Percentiles rank a stretch among this genome's conserved stretches.
These are phyloP conservation scores for Trifolium repens DNA, from an alignment of 306 rosid species.

Conservation along the genomic window DNA sequence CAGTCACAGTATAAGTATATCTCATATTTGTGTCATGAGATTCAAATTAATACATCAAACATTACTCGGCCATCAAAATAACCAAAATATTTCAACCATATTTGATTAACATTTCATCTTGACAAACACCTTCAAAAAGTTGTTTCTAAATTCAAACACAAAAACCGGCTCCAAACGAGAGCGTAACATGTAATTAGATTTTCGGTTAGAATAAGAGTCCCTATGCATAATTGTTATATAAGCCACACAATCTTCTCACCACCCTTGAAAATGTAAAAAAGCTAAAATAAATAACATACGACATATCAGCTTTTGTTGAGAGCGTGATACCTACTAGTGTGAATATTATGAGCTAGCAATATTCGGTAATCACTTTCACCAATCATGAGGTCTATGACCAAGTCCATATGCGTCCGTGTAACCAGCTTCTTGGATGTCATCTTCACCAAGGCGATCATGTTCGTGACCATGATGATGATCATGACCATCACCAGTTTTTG, in stretches of 20 bases:
- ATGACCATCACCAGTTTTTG: conserved; percentile 46
- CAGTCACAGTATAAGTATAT: not conserved
- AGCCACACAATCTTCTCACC: conserved; percentile 33
- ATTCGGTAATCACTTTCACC: conserved; percentile 43
- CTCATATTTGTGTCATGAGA: not conserved
- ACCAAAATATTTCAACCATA: conserved; percentile 8
- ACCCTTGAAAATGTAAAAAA: conserved; percentile 30
- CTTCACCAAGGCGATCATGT: conserved; percentile 41
- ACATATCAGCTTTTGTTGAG: conserved; percentile 32
- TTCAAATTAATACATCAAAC: not conserved
- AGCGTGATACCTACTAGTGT: conserved; percentile 2
- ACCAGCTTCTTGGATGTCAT: conserved; percentile 52
- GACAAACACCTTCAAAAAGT: conserved; percentile 6
- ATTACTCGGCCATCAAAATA: conserved; percentile 13
- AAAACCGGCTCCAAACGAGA: conserved; percentile 32
- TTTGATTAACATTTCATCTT: conserved; percentile 15
- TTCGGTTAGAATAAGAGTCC: conserved; percentile 6
- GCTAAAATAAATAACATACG: conserved; percentile 32
- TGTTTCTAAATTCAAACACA: conserved; percentile 22
- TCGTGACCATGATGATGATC: conserved; percentile 46
- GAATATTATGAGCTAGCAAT: conserved; percentile 13
- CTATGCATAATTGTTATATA: conserved; percentile 17
- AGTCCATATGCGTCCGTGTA: conserved; percentile 78
- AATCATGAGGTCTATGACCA: conserved; percentile 52
- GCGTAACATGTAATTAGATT: not conserved